A percentile compares a stretch with the other conserved stretches of the same genome.
These are phyloP conservation scores for Lipomyces oligophaga DNA, from an alignment of 805 yeast species.

Conservation along the genomic window DNA sequence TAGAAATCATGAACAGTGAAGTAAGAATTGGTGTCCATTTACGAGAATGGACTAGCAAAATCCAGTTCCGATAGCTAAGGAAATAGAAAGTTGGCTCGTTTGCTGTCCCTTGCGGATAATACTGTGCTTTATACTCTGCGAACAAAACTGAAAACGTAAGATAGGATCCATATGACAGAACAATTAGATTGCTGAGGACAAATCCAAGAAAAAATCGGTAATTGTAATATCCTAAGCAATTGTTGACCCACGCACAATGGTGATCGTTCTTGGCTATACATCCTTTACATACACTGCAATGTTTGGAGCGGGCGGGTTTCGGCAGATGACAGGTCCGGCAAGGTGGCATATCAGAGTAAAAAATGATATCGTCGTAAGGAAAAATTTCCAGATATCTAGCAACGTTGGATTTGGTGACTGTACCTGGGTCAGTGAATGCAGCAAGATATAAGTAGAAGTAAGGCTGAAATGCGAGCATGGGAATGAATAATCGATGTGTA, in stretches of 20 bases:
- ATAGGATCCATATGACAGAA: conserved; percentile 46
- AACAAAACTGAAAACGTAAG: conserved; percentile 30
- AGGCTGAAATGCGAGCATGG: conserved; percentile 31
- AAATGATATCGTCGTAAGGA: conserved; percentile 51
- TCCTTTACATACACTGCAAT: conserved; percentile 49
- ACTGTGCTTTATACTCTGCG: conserved; percentile 13
- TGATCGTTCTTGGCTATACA: conserved; percentile 54
- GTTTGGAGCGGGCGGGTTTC: conserved; percentile 61
- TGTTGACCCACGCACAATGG: conserved; percentile 62
- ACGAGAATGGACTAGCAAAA: conserved; percentile 20
- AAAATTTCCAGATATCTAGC: conserved; percentile 32
- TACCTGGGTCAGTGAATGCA: conserved; percentile 41
- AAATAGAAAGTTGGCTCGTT: conserved; percentile 15
- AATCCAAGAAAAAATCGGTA: conserved; percentile 58
- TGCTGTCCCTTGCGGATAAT: conserved; percentile 14
- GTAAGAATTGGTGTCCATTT: conserved; percentile 22
- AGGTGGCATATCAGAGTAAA: conserved; percentile 41
- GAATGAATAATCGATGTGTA: conserved; percentile 21
- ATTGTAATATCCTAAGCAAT: conserved; percentile 59
- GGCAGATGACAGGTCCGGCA: conserved; percentile 49
- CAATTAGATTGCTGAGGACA: conserved; percentile 47
- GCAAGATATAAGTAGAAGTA: conserved; percentile 32
- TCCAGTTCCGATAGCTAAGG: conserved; percentile 19
- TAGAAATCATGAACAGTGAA: conserved; percentile 47
- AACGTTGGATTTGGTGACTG: conserved; percentile 34